Percentiles rank a stretch among this genome's conserved stretches.
These are phyloP conservation scores for Colletotrichum sp. DNA, from an alignment of 2,329 filamentous ascomycete genomes.

Conservation along the genomic window DNA sequence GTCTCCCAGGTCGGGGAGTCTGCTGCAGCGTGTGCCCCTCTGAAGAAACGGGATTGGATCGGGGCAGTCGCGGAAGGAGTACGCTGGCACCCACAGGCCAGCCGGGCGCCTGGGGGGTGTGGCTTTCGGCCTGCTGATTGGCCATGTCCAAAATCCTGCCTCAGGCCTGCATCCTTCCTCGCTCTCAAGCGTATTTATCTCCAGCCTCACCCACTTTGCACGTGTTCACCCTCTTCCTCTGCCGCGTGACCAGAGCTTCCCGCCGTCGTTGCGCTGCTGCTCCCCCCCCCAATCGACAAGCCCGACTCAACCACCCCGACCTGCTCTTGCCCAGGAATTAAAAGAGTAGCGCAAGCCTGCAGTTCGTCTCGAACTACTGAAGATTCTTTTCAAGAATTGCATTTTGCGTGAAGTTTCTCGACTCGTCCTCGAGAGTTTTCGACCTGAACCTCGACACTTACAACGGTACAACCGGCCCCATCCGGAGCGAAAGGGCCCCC, in stretches of 20 bases:
- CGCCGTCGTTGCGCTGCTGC: constrained; percentile 3
- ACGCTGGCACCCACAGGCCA: background rate
- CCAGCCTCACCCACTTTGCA: constrained; percentile 42
- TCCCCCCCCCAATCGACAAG: constrained; percentile 4
- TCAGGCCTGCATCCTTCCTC: constrained; percentile 12
- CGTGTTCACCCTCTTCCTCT: constrained; percentile 42
- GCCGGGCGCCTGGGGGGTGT: background rate
- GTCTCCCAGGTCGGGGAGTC: background rate
- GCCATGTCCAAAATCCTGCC: background rate
- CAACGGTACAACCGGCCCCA: constrained; percentile 16
- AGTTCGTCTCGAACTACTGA: background rate
- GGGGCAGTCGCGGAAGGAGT: constrained; percentile 16
- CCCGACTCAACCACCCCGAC: constrained; percentile 11
- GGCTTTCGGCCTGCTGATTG: constrained; percentile 17
- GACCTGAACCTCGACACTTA: constrained; percentile 4
- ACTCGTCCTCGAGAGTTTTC: background rate
- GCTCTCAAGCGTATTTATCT: constrained; percentile 35
- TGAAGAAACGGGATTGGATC: constrained; percentile 16
- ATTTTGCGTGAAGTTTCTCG: constrained; percentile 4
- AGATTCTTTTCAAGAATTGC: constrained; percentile 2
- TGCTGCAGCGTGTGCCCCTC: constrained; percentile 17
- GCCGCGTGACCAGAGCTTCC: constrained; percentile 40
- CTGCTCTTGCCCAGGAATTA: background rate
- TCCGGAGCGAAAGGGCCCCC: constrained; percentile 2
- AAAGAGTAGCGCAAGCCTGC: constrained; percentile 16